Evolutionary conservation across 1,284 basidiomycete species (phyloP), one percentile per base, ranked within the genome.

Genomic region (Psilocybe mexicana): DNA sequence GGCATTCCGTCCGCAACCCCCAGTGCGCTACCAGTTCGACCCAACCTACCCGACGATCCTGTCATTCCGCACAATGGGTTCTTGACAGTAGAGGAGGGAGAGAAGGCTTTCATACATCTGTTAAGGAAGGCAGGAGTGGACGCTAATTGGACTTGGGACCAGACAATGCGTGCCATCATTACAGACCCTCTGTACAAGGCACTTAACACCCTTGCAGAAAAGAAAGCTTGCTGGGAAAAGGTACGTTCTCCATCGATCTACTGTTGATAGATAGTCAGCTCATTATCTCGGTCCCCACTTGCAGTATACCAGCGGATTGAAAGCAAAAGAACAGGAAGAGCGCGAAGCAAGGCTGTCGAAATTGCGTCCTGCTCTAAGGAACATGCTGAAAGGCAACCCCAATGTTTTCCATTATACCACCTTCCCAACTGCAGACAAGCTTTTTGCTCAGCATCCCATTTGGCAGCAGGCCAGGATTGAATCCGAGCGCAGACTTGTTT

Each of bases 101-200:
- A 98, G 74, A 90, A 91, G 65, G 96, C 96, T 2, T 99, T 99
- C 73, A 87, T 88, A 64, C 90, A 92, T 74, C 79, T 99, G 53
- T 77, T 99, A 62, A 85, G 88, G 66, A 91, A 93, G 70, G 92
- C 93, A 52, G 91, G 92, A 24, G 89, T 99, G 49, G 92, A 94
- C 74, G 86, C 91, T 48, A 87, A 83, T 63, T 98, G 93, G 92
- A 96, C 94, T 23, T 99, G 97, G 97, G 97, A 99, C 73, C 88
- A 93, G 75, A 95, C 96, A 48, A 97, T 99, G 92, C 86, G 96
- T 67, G 90, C 92, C 65, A 94, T 97, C 73, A 96, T 99, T 74
- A 98, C 95, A 65, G 96, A 99, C 77, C 96, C 97, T 40, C 76
- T 98, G 63, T 99, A 98, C 79, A 97, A 96, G 77, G 91, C 94